Conservation (phyloP, 306 rosid genomes). For the Amphicarpaea edgeworthii region DNA sequence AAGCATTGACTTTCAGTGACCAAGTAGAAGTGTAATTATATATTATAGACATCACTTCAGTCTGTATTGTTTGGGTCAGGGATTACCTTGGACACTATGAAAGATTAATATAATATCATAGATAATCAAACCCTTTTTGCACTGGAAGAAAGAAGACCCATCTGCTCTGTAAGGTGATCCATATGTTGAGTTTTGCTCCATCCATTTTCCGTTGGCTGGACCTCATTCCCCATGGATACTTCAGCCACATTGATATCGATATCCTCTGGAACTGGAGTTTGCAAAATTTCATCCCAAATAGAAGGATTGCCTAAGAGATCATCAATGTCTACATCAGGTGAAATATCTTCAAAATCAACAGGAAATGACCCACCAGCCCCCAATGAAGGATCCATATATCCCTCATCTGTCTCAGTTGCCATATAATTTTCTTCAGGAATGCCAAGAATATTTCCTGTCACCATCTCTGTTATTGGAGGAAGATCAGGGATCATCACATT, state of each 20-base stretch:
- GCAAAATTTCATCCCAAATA: constrained; percentile 73
- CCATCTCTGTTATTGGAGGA: constrained; percentile 63
- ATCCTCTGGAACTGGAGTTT: constrained; percentile 62
- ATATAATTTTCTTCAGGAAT: constrained; percentile 61
- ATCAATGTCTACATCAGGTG: constrained; percentile 75
- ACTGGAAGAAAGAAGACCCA: constrained; percentile 88
- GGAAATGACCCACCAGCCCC: constrained; percentile 60
- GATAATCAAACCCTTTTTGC: constrained; percentile 56
- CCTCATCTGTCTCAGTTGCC: constrained; percentile 59
- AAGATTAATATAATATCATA: constrained; percentile 55
- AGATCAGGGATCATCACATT: constrained; percentile 74
- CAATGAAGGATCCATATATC: constrained; percentile 61
- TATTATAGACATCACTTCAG: constrained; percentile 40
- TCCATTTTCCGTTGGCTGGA: constrained; percentile 67
- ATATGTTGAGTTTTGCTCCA: constrained; percentile 69
- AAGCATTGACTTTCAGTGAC: constrained; percentile 43
- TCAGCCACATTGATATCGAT: constrained; percentile 56
- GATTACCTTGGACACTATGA: constrained; percentile 47
- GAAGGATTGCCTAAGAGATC: constrained; percentile 64
- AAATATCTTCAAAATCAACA: constrained; percentile 62
- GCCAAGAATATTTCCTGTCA: constrained; percentile 55
- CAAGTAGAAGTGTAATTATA: constrained; percentile 38
- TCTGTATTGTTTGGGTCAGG: constrained; percentile 39
- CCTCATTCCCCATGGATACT: constrained; percentile 56
- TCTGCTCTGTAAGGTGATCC: constrained; percentile 86